Evolutionary conservation across 2,329 filamentous ascomycete genomes (phyloP).

Genomic region (Colletotrichum sp.): DNA sequence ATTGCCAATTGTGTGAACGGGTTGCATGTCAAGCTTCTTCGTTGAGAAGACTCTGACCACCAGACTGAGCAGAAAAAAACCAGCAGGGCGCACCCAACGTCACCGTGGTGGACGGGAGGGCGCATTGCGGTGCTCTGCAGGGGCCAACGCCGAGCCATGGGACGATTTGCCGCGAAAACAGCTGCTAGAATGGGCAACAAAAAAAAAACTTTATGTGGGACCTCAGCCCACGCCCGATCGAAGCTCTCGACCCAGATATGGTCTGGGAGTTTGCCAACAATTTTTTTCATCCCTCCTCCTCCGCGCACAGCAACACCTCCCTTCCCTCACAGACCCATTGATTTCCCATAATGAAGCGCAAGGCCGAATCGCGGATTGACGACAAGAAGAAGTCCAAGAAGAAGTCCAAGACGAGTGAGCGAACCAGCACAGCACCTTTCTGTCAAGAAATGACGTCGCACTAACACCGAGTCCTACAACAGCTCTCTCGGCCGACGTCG

Average conservation of each 20-base stretch:
- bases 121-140: neutral
- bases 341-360: constrained; percentile 60
- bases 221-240: constrained; percentile 15
- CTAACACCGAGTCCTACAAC: constrained; percentile 13
- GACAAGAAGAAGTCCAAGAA: constrained; percentile 54
- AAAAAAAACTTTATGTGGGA: constrained; percentile 18
- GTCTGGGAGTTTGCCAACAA: neutral
- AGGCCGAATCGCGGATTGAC: constrained; percentile 53
- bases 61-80: neutral
- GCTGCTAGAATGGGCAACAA: neutral
- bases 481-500: constrained; percentile 55
- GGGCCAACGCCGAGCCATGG: constrained; percentile 1
- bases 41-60: neutral
- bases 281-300: neutral
- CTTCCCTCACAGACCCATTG: neutral
- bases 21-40: neutral
- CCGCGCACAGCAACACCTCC: neutral
- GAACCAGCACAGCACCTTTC: constrained; percentile 21
- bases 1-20: neutral
- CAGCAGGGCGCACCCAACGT: neutral
- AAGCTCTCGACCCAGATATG: neutral
- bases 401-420: constrained; percentile 57
- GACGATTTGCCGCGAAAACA: constrained; percentile 20
- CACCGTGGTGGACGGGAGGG: neutral
- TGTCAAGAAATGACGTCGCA: neutral